Evolutionary conservation across 1,284 basidiomycete species (phyloP).

Genomic region (Trametes pubescens): DNA sequence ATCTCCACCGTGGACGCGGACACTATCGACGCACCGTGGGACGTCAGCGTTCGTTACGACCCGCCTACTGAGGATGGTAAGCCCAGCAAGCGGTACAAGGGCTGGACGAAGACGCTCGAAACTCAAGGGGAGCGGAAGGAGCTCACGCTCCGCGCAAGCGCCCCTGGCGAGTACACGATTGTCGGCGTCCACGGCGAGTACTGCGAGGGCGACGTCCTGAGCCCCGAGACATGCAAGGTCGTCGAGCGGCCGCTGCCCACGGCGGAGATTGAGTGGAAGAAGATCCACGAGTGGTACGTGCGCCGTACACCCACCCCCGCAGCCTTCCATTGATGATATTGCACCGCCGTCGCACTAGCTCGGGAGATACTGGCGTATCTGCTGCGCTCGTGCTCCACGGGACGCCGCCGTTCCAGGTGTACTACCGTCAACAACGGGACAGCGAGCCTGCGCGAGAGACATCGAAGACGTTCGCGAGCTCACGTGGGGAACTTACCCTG

Average conservation of each 20-base stretch:
- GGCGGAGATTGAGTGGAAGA: conserved; percentile 88
- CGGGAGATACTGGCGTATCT: conserved; percentile 92
- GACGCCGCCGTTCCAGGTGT: conserved; percentile 88
- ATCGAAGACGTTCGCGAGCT: conserved; percentile 70
- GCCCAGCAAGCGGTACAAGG: conserved; percentile 54
- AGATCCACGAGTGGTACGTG: conserved; percentile 90
- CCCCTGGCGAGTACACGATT: conserved; percentile 88
- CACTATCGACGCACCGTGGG: conserved; percentile 71
- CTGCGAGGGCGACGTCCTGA: conserved; percentile 82
- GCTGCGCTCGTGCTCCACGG: conserved; percentile 90
- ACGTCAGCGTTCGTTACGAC: conserved; percentile 67
- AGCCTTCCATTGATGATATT: not conserved
- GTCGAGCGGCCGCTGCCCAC: conserved; percentile 79
- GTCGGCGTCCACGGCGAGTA: conserved; percentile 77
- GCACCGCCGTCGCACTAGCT: conserved; percentile 56
- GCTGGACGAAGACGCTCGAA: conserved; percentile 69
- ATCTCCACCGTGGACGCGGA: conserved; percentile 63
- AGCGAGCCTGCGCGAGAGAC: conserved; percentile 66
- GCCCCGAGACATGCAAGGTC: conserved; percentile 81
- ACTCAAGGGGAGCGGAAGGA: conserved; percentile 56
- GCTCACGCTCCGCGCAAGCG: conserved; percentile 58
- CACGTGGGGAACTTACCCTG: conserved; percentile 86
- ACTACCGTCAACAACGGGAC: conserved; percentile 81
- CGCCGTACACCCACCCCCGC: not conserved
- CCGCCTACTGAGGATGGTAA: conserved; percentile 49